Evolutionary conservation across 306 rosid species (phyloP).

Genomic region (Hylodesmum podocarpum): DNA sequence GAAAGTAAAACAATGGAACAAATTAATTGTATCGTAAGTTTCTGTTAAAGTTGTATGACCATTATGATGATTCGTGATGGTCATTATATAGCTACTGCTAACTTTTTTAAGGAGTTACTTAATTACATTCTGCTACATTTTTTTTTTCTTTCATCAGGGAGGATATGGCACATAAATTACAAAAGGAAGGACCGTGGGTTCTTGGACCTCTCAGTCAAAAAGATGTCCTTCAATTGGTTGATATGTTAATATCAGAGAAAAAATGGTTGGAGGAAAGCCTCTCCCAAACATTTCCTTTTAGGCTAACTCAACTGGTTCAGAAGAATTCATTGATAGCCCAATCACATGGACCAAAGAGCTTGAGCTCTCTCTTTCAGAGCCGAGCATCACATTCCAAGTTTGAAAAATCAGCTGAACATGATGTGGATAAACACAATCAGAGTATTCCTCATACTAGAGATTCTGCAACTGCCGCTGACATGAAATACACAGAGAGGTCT

Average conservation of each 20-base stretch:
- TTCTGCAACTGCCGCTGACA: slow-evolving; percentile 34
- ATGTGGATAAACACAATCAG: slow-evolving; percentile 40
- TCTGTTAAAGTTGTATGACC: background rate
- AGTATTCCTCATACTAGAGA: slow-evolving; percentile 39
- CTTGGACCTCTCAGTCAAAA: slow-evolving; percentile 43
- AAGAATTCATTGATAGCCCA: slow-evolving; percentile 43
- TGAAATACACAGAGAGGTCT: slow-evolving; percentile 35
- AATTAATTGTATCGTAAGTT: background rate
- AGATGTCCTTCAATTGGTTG: slow-evolving; percentile 61
- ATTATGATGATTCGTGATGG: background rate
- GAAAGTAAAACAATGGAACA: background rate
- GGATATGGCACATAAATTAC: slow-evolving; percentile 59
- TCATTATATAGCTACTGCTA: slow-evolving; percentile 10
- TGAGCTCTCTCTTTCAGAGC: slow-evolving; percentile 58
- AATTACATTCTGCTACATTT: slow-evolving; percentile 21
- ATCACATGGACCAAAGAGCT: slow-evolving; percentile 40
- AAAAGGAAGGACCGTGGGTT: slow-evolving; percentile 51
- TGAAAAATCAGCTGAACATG: slow-evolving; percentile 40
- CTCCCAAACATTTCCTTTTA: slow-evolving; percentile 57
- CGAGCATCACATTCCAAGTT: slow-evolving; percentile 33
- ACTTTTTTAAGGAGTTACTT: slow-evolving; percentile 15
- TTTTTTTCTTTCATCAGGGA: slow-evolving; percentile 53
- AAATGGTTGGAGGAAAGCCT: slow-evolving; percentile 78
- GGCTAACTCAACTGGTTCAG: slow-evolving; percentile 33
- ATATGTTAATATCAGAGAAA: slow-evolving; percentile 62